Evolutionary conservation across 495 filamentous ascomycete species (phyloP), one percentile per base, ranked within the genome.

Genomic region (Xylaria bambusicola): DNA sequence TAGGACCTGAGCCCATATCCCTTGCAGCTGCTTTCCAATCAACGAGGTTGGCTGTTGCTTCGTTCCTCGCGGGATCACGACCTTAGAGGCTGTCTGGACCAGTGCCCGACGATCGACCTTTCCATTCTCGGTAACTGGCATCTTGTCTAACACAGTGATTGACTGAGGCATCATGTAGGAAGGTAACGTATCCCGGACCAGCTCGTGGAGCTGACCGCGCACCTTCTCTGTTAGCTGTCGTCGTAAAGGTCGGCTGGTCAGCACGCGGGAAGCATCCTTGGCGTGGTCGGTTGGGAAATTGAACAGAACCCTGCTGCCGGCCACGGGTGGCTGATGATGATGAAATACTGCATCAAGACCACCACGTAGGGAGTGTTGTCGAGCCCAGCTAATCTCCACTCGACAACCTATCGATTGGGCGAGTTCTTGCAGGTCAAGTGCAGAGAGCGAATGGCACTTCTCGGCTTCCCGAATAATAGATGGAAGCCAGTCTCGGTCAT

Each of bases 121-220:
- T 20, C 60, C 60, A 50, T 52, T 56, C n/a, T 21, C 31, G 33
- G 44, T 62, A 9, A 64, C 55, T 17, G 71, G 71, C 17, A 74
- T 69, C 50, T 70, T 58, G 27, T 69, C 63, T 31, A 74, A 56
- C 12, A 69, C 47, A 38, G 67, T 45, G 31, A 74, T 67, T 27
- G 65, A 46, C 3, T 60, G 61, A 1, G 71, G 71, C n/a, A 73
- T 31, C 71, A 74, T 74, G 45, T 74, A 74, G 40, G 60, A 52
- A 12, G 71, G 71, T 23, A 74, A 57, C 24, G 61, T 18, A 17
- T 35, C 44, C 29, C 31, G 27, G 12, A 62, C 35, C 52, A 5
- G 29, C 52, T 56, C 42, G 12, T 38, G 41, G 41, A 56, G 26
- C 33, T 62, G 52, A 17, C 18, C 21, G 27, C n/a, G 23, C n/a